Evolutionary conservation across 306 rosid species (phyloP).

Genomic region (Macrotyloma uniflorum): DNA sequence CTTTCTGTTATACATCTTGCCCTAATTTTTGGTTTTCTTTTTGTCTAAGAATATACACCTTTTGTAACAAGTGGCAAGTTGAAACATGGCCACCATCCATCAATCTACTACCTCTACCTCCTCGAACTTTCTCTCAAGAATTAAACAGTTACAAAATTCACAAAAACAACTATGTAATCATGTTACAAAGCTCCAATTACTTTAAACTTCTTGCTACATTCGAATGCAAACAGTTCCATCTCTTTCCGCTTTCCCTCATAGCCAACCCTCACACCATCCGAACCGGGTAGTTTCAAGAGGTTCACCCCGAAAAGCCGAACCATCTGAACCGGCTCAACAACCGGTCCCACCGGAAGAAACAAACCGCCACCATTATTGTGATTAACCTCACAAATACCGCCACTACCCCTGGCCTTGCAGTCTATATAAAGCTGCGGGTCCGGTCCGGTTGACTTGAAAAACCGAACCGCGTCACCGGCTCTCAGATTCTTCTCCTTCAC

Average conservation of each 20-base stretch:
- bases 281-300: constrained; percentile 67
- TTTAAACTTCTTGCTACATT: constrained; percentile 82
- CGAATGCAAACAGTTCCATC: constrained; percentile 63
- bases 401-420: constrained; percentile 49
- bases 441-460: constrained; percentile 68
- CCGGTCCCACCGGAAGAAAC: constrained; percentile 50
- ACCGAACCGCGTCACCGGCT: constrained; percentile 86
- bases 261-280: constrained; percentile 45
- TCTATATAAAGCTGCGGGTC: constrained; percentile 78
- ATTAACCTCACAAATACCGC: not conserved
- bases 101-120: not conserved
- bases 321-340: constrained; percentile 70
- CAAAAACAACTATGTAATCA: constrained; percentile 20
- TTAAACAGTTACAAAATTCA: constrained; percentile 16
- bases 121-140: not conserved
- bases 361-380: not conserved
- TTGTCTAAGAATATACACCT: constrained; percentile 55
- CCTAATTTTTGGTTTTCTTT: not conserved
- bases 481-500: constrained; percentile 84
- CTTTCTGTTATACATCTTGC: constrained; percentile 22
- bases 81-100: constrained; percentile 42
- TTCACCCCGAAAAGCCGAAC: constrained; percentile 90
- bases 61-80: constrained; percentile 40
- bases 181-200: constrained; percentile 86
- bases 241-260: constrained; percentile 76